These are phyloP conservation scores for Fomitopsis serialis DNA, from an alignment of 768 basidiomycete species.

Conservation along the genomic window DNA sequence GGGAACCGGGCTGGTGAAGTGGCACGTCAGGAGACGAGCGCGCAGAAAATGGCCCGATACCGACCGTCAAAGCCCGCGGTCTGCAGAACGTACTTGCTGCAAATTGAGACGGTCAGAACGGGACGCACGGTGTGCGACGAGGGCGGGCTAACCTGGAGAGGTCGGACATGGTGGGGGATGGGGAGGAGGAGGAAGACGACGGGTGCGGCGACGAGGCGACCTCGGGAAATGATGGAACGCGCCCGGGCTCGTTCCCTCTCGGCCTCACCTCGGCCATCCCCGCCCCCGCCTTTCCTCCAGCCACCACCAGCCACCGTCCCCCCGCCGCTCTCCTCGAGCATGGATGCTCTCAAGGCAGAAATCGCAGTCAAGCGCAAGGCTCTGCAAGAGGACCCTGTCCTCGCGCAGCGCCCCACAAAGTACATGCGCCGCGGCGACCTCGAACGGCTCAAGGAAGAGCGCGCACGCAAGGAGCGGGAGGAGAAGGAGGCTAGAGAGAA, in stretches of 20 bases:
- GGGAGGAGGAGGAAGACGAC: not conserved
- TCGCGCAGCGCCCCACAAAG: constrained; percentile 55
- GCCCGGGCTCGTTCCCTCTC: constrained; percentile 8
- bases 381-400: constrained; percentile 39
- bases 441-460: constrained; percentile 57
- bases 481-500: constrained; percentile 26
- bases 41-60: constrained; percentile 15
- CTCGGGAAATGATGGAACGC: constrained; percentile 5
- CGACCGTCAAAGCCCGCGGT: constrained; percentile 93
- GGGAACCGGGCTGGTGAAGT: constrained; percentile 70
- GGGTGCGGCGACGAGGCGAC: not conserved
- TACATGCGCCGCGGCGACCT: constrained; percentile 92
- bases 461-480: constrained; percentile 35
- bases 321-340: constrained; percentile 23
- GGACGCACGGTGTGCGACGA: constrained; percentile 7
- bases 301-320: not conserved
- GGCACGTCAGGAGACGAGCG: constrained; percentile 4
- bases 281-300: not conserved
- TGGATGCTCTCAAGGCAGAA: constrained; percentile 91
- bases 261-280: constrained; percentile 5
- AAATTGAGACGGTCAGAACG: not conserved
- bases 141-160: constrained; percentile 36
- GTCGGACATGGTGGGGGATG: constrained; percentile 49
- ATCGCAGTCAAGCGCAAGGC: constrained; percentile 85
- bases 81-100: constrained; percentile 83